Percentiles rank a stretch among this genome's conserved stretches.
phyloP scores from a whole-genome alignment of 2,329 filamentous ascomycete species.

The Didymella pinodella region DNA sequence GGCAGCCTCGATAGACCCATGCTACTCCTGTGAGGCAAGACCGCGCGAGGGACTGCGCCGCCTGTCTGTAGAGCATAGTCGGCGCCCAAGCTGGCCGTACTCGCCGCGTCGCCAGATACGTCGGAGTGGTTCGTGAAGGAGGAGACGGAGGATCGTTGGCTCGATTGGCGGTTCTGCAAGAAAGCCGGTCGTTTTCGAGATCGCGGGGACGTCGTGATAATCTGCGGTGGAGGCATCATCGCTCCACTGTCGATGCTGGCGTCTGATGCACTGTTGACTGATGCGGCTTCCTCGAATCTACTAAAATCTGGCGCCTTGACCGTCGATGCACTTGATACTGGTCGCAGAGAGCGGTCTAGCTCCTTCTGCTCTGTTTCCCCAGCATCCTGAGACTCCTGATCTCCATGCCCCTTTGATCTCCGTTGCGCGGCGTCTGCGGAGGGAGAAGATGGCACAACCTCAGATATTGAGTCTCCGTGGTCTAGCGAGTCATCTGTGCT shows the following conservation, averaged over 20 bases:
- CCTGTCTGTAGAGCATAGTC: conserved; percentile 87
- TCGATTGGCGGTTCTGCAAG: conserved; percentile 63
- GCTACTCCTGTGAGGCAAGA: conserved; percentile 55
- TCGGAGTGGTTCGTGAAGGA: conserved; percentile 64
- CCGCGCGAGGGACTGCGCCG: conserved; percentile 68
- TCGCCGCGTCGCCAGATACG: conserved; percentile 67
- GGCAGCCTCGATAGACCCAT: conserved; percentile 74
- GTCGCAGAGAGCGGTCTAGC: conserved; percentile 37
- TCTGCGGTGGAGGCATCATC: conserved; percentile 27
- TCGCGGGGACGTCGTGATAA: conserved; percentile 34
- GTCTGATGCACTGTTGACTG: conserved; percentile 41
- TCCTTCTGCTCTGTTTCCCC: conserved; percentile 26
- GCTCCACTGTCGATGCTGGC: conserved; percentile 40
- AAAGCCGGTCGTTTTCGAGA: conserved; percentile 62
- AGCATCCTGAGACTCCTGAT: conserved; percentile 2
- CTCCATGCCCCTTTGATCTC: conserved; percentile 10
- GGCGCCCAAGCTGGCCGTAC: conserved; percentile 76
- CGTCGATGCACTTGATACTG: conserved; percentile 51
- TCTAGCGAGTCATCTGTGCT: conserved; percentile 38
- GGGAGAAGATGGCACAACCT: conserved; percentile 53
- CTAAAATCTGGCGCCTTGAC: conserved; percentile 50
- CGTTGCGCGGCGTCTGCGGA: conserved; percentile 53
- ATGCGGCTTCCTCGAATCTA: conserved; percentile 40
- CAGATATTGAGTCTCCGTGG: conserved; percentile 40
- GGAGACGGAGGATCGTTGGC: conserved; percentile 66